Base-by-base conservation (phyloP, 352 stramenopile species). In the Phytophthora hybrid region DNA sequence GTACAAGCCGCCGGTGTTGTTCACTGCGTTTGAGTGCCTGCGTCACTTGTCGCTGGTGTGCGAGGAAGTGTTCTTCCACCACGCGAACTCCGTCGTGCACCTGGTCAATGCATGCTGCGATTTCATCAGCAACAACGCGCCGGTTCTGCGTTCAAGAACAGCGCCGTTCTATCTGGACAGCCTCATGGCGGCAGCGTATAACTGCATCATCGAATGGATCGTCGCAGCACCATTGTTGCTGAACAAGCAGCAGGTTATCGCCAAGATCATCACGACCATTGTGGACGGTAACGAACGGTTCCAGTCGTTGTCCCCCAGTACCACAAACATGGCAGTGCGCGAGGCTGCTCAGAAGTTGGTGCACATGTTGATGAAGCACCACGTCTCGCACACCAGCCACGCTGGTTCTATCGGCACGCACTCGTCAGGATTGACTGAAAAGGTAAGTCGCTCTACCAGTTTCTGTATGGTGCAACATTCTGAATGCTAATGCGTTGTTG, bases 341-440 rank as follows among this genome's bases (percentile, higher is more conserved):
- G 84, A 93, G 41, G 86, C 88, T 44, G 89, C 90, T 9, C 87
- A 95, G 63, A 91, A 93, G 58, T 63, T 97, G 10, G 77, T 95
- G 16, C 93, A 91, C 61, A 94, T 93, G 84, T 69, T 97, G 37
- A 93, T 97, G 83, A 97, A 97, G 66, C 88, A 95, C 64, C 90
- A 97, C 64, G 81, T 90, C n/a, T 87, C 86, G 1, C 82, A 90
- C 58, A 81, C 82, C 0, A 81, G 84, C 58, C 80, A 79, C 16
- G 74, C 76, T 54, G 72, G 75, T 29, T 69, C 80, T 2, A 74
- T 87, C 46, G 79, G 66, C 1, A 77, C 79, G 8, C 78, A 83
- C 11, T 91, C 81, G 2, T 87, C 78, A 1, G 64, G 73, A 5
- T 54, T 93, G 31, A 92, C 83, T 59, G 88, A 94, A 71, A 88